Conservation (phyloP, 371 early-diverging fungal genomes). For the Zancudomyces culisetae region DNA sequence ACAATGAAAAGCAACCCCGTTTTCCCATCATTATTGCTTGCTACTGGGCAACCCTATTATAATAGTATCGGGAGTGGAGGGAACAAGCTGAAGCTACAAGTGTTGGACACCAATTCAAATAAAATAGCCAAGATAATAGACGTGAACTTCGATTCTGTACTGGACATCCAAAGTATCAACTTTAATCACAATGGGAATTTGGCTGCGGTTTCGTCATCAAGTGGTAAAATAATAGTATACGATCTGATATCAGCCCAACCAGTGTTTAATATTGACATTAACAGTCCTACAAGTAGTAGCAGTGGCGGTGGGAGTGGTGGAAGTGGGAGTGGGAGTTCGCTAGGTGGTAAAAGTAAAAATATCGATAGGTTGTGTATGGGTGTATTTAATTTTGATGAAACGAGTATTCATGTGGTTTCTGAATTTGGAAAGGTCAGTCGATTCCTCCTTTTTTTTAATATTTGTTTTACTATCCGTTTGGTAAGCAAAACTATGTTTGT, state of each 20-base stretch:
- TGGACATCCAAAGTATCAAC: constrained; percentile 15
- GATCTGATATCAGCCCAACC: constrained; percentile 17
- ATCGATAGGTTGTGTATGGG: constrained; percentile 10
- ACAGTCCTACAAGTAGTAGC: no score
- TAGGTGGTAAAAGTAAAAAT: constrained; percentile 9
- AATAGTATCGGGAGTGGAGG: no score
- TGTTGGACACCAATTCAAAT: constrained; percentile 20
- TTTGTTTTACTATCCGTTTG: no score
- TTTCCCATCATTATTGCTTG: constrained; percentile 14
- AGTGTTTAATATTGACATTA: constrained; percentile 7
- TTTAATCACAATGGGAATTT: constrained; percentile 23
- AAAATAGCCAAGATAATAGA: no score
- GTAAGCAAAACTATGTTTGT: no score
- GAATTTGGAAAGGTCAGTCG: constrained; percentile 19
- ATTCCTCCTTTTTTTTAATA: no score
- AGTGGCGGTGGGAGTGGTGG: no score
- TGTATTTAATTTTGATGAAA: constrained; percentile 19
- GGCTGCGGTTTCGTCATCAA: constrained; percentile 12
- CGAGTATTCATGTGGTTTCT: constrained; percentile 12
- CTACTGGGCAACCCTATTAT: constrained; percentile 14
- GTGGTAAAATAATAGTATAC: constrained; percentile 11
- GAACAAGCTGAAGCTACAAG: constrained; percentile 8
- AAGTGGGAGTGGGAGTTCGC: no score
- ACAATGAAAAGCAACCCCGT: constrained; percentile 13
- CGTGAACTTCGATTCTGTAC: constrained; percentile 3